Evolutionary conservation across 1,284 basidiomycete genomes (phyloP).

Genomic region (Naganishia sp.): DNA sequence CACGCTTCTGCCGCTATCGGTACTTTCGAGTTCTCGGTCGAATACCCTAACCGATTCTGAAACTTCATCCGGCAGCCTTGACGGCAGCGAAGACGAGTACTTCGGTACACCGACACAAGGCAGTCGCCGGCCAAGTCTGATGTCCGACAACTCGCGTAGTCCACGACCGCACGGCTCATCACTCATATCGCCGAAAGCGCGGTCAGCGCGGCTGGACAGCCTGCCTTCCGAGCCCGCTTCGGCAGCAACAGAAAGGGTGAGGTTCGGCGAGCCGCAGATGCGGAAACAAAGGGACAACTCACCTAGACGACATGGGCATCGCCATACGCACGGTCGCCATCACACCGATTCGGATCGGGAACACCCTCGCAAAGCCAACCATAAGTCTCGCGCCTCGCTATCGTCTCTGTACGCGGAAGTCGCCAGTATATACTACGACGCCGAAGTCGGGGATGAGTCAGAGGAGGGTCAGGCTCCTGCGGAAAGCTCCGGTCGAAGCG

Average conservation of each 20-base stretch:
- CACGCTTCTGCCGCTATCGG: constrained; percentile 30
- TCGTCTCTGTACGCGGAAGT: constrained; percentile 33
- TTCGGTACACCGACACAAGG: constrained; percentile 22
- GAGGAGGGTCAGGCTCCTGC: constrained; percentile 25
- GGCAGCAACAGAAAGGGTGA: neutral
- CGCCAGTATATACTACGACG: constrained; percentile 34
- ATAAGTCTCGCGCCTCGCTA: constrained; percentile 27
- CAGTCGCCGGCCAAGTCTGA: constrained; percentile 5
- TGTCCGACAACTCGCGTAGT: neutral
- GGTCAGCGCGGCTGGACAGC: neutral
- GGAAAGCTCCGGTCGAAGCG: no score
- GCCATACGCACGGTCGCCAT: neutral
- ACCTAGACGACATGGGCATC: constrained; percentile 1
- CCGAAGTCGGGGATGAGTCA: constrained; percentile 39
- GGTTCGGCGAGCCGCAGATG: neutral
- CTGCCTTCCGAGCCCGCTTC: neutral
- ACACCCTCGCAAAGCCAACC: constrained; percentile 11
- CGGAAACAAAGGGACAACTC: neutral
- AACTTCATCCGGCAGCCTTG: constrained; percentile 12
- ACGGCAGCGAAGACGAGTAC: constrained; percentile 2
- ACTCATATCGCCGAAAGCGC: constrained; percentile 6
- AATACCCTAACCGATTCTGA: constrained; percentile 13
- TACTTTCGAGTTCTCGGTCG: constrained; percentile 2
- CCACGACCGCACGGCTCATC: neutral
- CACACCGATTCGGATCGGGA: neutral